Base-by-base conservation (phyloP, 2,329 filamentous ascomycete species). In the Domatiomyces globalis region DNA sequence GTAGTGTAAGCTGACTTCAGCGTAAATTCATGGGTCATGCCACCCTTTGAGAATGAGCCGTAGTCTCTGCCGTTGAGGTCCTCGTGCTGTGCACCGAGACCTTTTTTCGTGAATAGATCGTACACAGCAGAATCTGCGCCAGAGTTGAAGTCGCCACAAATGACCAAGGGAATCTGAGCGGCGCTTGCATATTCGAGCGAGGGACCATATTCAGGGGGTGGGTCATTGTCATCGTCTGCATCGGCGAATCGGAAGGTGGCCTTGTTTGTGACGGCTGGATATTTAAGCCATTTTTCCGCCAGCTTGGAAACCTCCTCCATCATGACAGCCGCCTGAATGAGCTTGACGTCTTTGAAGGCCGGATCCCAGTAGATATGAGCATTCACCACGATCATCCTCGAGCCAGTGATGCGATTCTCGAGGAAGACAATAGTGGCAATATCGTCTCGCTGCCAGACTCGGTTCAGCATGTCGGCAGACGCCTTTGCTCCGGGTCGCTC, bases 71-170 rank as follows among this genome's bases (percentile, higher is more conserved):
- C 81, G 54, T 77, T 79, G 43, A 98, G 74, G 63, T 96, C 92
- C 3, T 78, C 73, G 64, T 98, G 90, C 50, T 85, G 79, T 48
- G 84, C 83, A 9, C 81, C 75, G 18, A 98, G 77, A 43, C 79
- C 80, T 42, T 92, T 92, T 63, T 84, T 81, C 2, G 85, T 82
- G 59, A 98, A 79, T 45, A 98, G 75, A 58, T 95, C 88, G 66
- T 94, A 95, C 0, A 95, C 89, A 44, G 87, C 88, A 49, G 88
- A 95, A 51, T 86, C 83, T 10, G 80, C 78, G 1, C 83, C 84
- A 3, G 90, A 95, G 70, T 98, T 98, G 75, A 95, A 94, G 67
- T 98, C 92, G 61, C 90, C 90, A 62, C 90, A 95, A 49, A 98
- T 79, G 53, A 98, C 71, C 39, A 96, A 73, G 1, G 92, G 92